Conservation (phyloP, 345 rosid species). For the Acer negundo region DNA sequence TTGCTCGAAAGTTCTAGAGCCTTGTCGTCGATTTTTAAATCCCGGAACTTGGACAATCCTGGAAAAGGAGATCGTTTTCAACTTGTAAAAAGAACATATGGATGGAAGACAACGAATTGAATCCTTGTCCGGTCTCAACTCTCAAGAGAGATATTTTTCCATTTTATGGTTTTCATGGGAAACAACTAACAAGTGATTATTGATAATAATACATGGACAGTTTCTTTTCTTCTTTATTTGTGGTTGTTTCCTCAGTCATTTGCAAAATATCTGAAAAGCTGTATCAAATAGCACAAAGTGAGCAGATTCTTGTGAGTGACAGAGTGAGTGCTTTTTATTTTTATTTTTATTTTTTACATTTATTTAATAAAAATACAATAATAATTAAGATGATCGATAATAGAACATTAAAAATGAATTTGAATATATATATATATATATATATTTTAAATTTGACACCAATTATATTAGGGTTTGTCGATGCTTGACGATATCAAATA, state of each 20-base stretch:
- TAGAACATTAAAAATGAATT: too few relatives aligned
- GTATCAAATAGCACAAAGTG: not conserved
- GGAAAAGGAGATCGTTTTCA: not conserved
- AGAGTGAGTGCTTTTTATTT: too few relatives aligned
- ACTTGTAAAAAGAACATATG: not conserved
- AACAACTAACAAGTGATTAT: not conserved
- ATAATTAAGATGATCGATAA: too few relatives aligned
- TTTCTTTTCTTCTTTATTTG: not conserved
- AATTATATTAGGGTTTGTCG: too few relatives aligned
- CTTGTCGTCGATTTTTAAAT: too few relatives aligned
- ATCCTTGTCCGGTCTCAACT: not conserved
- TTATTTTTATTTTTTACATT: too few relatives aligned
- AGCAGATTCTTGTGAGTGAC: too few relatives aligned
- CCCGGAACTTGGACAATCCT: too few relatives aligned
- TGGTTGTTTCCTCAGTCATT: not conserved
- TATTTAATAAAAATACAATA: too few relatives aligned
- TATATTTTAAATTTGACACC: too few relatives aligned
- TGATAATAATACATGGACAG: not conserved
- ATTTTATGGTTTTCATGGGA: not conserved
- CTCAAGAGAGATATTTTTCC: not conserved
- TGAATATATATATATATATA: too few relatives aligned
- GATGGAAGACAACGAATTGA: not conserved
- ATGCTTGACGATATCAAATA: too few relatives aligned
- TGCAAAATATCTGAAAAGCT: not conserved
- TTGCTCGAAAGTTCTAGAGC: not conserved